phyloP scores from a whole-genome alignment of 257 asterid genomes.

The Paraleonurus japonicus region DNA sequence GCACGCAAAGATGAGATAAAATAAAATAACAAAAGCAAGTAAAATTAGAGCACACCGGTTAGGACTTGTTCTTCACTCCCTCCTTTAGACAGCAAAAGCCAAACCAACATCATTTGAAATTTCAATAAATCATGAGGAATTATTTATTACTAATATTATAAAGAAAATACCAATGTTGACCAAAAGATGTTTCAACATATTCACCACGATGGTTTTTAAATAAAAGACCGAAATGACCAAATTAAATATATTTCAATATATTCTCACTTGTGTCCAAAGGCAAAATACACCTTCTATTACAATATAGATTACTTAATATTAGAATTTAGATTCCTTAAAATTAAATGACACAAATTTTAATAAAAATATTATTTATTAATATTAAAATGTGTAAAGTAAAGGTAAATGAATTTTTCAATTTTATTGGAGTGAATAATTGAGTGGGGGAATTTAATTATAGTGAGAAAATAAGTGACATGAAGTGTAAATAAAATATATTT shows the following conservation, averaged over 20 bases:
- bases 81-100: not conserved
- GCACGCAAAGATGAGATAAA: not conserved
- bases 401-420: too few species aligned
- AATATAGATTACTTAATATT: too few species aligned
- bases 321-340: too few species aligned
- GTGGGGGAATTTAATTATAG: too few species aligned
- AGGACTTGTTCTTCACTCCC: not conserved
- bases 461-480: too few species aligned
- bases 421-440: too few species aligned
- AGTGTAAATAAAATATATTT: too few species aligned
- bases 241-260: too few species aligned
- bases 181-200: not conserved
- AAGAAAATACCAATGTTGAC: slow-evolving; percentile 17
- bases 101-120: not conserved
- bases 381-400: too few species aligned
- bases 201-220: not conserved
- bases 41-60: not conserved
- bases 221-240: not conserved
- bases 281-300: too few species aligned
- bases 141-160: not conserved
- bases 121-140: not conserved
- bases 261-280: not conserved
- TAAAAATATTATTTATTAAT: too few species aligned
- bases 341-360: too few species aligned
- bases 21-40: not conserved